Evolutionary conservation across 2,329 filamentous ascomycete genomes (phyloP).

Genomic region (Dothideomycetes sp.): DNA sequence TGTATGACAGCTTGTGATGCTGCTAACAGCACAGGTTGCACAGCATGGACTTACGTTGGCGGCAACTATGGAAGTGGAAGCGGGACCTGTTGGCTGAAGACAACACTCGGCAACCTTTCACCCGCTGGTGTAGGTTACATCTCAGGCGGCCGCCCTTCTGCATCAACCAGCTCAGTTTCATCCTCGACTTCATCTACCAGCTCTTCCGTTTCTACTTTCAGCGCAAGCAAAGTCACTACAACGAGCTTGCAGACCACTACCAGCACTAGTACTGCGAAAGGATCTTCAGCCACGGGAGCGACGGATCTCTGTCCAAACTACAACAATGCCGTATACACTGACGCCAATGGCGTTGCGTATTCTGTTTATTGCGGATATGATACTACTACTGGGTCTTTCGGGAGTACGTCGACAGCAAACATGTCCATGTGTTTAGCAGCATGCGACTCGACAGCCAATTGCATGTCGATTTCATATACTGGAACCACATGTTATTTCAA

Average conservation of each 20-base stretch:
- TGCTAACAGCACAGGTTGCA: slow-evolving; percentile 9
- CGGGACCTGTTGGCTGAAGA: slow-evolving; percentile 17
- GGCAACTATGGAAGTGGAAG: slow-evolving; percentile 3
- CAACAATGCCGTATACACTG: no score
- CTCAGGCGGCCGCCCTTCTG: slow-evolving; percentile 1
- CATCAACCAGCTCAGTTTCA: not conserved
- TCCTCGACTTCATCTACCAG: slow-evolving; percentile 12
- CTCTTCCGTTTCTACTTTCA: slow-evolving; percentile 13
- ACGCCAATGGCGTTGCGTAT: not conserved
- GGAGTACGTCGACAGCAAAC: not conserved
- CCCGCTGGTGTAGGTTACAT: slow-evolving; percentile 11
- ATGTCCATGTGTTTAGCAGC: slow-evolving; percentile 7
- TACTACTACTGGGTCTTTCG: not conserved
- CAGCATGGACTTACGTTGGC: slow-evolving; percentile 14
- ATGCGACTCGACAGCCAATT: slow-evolving; percentile 1
- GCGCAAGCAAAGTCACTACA: no score
- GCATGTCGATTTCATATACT: slow-evolving; percentile 1
- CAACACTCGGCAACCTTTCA: slow-evolving; percentile 6
- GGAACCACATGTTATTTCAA: slow-evolving; percentile 12
- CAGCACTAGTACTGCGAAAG: no score
- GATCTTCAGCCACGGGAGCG: no score
- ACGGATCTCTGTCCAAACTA: no score
- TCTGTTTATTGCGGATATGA: not conserved
- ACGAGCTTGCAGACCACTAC: no score
- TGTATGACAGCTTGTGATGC: slow-evolving; percentile 13